Evolutionary conservation across 768 basidiomycete genomes (phyloP).

Genomic region (Boletus subparvulus): DNA sequence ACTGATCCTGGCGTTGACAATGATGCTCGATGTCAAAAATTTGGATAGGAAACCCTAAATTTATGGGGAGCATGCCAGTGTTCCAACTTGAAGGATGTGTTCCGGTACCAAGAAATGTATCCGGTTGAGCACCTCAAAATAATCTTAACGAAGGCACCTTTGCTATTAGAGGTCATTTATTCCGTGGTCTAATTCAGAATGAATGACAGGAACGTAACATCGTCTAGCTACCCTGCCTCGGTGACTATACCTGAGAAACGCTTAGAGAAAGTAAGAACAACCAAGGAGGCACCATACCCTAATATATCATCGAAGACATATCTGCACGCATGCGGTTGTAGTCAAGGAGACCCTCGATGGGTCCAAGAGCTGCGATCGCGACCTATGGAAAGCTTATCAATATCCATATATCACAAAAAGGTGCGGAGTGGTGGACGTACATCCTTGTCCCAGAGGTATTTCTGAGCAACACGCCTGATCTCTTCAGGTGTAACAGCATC

Average conservation of each 20-base stretch:
- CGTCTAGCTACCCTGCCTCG: constrained; percentile 19
- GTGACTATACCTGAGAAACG: background rate
- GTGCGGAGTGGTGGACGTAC: constrained; percentile 43
- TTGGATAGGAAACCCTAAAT: background rate
- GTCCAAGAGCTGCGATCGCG: constrained; percentile 86
- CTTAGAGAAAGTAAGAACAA: background rate
- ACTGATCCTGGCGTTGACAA: constrained; percentile 2
- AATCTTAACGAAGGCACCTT: background rate
- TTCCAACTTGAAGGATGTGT: background rate
- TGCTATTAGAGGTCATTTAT: constrained; percentile 18
- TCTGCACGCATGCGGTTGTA: constrained; percentile 88
- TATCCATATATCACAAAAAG: background rate
- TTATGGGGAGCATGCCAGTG: background rate
- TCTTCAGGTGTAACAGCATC: constrained; percentile 87
- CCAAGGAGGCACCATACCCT: constrained; percentile 20
- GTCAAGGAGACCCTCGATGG: constrained; percentile 88
- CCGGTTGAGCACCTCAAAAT: background rate
- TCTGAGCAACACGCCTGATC: constrained; percentile 92
- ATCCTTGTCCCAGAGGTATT: constrained; percentile 97
- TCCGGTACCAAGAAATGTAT: background rate
- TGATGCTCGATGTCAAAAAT: background rate
- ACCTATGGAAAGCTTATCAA: constrained; percentile 45
- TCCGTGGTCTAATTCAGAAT: constrained; percentile 21
- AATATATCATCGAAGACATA: constrained; percentile 79
- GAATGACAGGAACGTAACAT: constrained; percentile 16